Conservation (phyloP, 164 flowering plant species). For the Euptelea pleiosperma region DNA sequence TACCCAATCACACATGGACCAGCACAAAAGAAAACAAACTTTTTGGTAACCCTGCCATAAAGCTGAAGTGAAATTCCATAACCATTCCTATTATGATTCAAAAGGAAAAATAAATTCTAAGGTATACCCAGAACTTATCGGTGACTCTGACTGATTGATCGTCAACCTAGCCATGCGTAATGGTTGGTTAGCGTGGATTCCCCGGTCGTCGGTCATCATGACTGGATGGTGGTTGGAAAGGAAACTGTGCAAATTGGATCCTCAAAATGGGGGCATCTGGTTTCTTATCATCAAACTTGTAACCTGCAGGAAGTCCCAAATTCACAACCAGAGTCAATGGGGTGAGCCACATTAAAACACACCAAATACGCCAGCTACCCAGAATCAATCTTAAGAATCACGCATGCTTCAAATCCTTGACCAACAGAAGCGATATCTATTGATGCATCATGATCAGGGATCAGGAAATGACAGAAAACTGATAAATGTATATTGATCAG, state of each 20-base stretch:
- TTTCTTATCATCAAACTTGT: conserved; percentile 74
- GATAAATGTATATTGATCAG: not conserved
- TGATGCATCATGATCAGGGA: not conserved
- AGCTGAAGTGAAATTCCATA: too few relatives aligned
- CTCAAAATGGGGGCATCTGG: conserved; percentile 54
- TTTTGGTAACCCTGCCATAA: too few relatives aligned
- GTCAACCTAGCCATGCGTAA: not conserved
- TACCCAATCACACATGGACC: too few relatives aligned
- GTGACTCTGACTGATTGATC: not conserved
- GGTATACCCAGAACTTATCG: not conserved
- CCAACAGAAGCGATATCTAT: not conserved
- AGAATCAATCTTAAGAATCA: too few relatives aligned
- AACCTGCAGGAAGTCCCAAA: conserved; percentile 41
- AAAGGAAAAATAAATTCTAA: not conserved
- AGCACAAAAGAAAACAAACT: too few relatives aligned
- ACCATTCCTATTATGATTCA: too few relatives aligned
- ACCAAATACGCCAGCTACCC: too few relatives aligned
- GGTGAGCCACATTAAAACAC: too few relatives aligned
- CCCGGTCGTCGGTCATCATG: conserved; percentile 19
- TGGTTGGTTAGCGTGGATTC: conserved; percentile 2
- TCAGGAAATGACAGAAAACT: not conserved
- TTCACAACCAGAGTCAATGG: too few relatives aligned
- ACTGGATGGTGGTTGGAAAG: conserved; percentile 49
- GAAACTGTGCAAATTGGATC: conserved; percentile 74
- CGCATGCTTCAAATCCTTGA: not conserved